phyloP scores from a whole-genome alignment of 345 rosid species.

The Punica granatum region DNA sequence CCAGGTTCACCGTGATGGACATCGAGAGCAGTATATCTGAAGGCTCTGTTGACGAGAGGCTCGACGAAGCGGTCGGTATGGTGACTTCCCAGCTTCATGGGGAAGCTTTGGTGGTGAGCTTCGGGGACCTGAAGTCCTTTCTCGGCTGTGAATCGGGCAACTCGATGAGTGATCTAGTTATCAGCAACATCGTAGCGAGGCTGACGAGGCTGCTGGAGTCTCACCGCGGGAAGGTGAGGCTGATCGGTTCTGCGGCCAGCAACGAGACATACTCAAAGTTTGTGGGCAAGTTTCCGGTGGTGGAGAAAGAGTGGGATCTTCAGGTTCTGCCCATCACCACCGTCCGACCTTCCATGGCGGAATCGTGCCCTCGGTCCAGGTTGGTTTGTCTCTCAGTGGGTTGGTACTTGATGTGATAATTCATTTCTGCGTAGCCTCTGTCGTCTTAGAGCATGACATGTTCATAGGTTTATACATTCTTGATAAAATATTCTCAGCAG shows the following conservation, averaged over 20 bases:
- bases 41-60: slow-evolving; percentile 20
- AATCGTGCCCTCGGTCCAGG: slow-evolving; percentile 65
- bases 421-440: background rate
- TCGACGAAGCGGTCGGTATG: slow-evolving; percentile 24
- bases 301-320: slow-evolving; percentile 79
- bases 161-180: slow-evolving; percentile 15
- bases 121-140: slow-evolving; percentile 53
- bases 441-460: background rate
- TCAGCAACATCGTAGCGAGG: slow-evolving; percentile 31
- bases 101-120: slow-evolving; percentile 46
- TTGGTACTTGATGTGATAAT: background rate
- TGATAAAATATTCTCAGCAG: background rate
- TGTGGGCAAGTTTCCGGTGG: slow-evolving; percentile 36
- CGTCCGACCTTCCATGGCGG: slow-evolving; percentile 35
- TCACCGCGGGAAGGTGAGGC: slow-evolving; percentile 40
- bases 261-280: slow-evolving; percentile 55
- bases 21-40: slow-evolving; percentile 30
- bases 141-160: slow-evolving; percentile 5
- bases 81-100: slow-evolving; percentile 34
- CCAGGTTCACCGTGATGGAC: slow-evolving; percentile 32
- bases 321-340: slow-evolving; percentile 67
- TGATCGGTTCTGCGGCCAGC: slow-evolving; percentile 55
- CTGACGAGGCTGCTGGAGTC: slow-evolving; percentile 40
- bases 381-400: slow-evolving; percentile 9
- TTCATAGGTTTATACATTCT: background rate